Percentiles rank a stretch among this genome's conserved stretches.
These are phyloP conservation scores for Ganoderma meredithae DNA, from an alignment of 1,284 basidiomycete genomes.

Conservation along the genomic window DNA sequence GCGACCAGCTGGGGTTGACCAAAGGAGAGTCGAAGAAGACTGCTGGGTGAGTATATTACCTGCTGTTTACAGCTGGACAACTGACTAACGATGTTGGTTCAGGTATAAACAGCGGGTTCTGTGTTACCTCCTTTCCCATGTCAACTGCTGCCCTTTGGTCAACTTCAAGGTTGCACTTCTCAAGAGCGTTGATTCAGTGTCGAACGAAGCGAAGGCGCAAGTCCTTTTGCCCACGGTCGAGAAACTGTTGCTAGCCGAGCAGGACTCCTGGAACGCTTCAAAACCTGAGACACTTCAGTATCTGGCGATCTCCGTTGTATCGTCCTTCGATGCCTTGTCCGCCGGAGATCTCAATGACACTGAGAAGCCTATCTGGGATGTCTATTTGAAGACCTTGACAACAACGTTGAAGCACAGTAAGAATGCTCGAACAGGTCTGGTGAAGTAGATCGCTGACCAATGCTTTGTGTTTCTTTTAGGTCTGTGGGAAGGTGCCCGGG, in stretches of 20 bases:
- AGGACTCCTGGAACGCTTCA: slow-evolving; percentile 5
- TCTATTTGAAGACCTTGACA: slow-evolving; percentile 54
- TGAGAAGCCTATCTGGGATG: slow-evolving; percentile 54
- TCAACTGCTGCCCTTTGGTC: slow-evolving; percentile 64
- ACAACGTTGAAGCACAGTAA: slow-evolving; percentile 56
- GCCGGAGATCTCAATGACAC: slow-evolving; percentile 55
- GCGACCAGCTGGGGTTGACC: slow-evolving; percentile 56
- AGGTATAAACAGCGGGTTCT: slow-evolving; percentile 82
- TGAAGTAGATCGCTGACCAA: not conserved
- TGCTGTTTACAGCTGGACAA: slow-evolving; percentile 15
- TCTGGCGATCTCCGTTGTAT: slow-evolving; percentile 58
- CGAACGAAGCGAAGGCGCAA: slow-evolving; percentile 69
- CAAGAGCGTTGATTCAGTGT: slow-evolving; percentile 63
- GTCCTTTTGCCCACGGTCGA: slow-evolving; percentile 71
- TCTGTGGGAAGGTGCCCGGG: slow-evolving; percentile 42
- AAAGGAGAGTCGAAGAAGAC: slow-evolving; percentile 71
- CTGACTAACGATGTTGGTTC: slow-evolving; percentile 12
- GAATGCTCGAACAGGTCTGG: slow-evolving; percentile 14
- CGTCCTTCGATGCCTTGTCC: slow-evolving; percentile 61
- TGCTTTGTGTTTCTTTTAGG: slow-evolving; percentile 33
- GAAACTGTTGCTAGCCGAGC: slow-evolving; percentile 45
- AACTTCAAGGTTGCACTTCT: slow-evolving; percentile 66
- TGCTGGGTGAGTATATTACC: slow-evolving; percentile 55
- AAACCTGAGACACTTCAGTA: slow-evolving; percentile 33
- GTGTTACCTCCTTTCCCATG: slow-evolving; percentile 87